Percentiles rank a stretch among this genome's conserved stretches.
Evolutionary conservation across 768 basidiomycete genomes (phyloP).

Genomic region (Suillus variegatus): DNA sequence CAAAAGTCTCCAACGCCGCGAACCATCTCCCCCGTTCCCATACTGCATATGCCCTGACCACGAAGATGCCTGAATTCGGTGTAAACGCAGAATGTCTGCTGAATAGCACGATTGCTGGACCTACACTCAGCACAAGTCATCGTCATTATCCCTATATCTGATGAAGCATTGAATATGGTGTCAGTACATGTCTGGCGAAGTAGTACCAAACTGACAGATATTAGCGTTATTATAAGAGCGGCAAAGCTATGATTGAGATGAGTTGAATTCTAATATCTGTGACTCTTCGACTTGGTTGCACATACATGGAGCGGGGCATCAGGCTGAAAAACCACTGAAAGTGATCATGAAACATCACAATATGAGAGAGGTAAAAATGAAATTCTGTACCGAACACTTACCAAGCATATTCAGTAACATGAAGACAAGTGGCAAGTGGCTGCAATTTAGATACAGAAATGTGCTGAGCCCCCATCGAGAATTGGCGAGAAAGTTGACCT

Average conservation of each 20-base stretch:
- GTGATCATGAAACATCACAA: neutral
- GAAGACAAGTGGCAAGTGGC: neutral
- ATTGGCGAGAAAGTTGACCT: neutral
- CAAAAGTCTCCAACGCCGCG: neutral
- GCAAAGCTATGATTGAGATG: neutral
- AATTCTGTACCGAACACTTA: neutral
- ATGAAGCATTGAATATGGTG: neutral
- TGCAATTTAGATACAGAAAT: neutral
- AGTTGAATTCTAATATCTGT: neutral
- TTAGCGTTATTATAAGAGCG: neutral
- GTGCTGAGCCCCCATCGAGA: neutral
- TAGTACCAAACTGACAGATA: neutral
- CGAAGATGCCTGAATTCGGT: neutral
- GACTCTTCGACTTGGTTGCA: neutral
- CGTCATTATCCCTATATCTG: neutral
- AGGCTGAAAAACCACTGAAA: conserved; percentile 1
- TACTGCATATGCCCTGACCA: neutral
- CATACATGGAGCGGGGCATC: neutral
- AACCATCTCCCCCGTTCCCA: neutral
- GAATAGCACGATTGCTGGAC: neutral
- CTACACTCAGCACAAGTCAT: neutral
- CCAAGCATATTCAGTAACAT: neutral
- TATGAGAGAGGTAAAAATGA: neutral
- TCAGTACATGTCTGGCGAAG: neutral
- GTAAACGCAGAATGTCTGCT: neutral